A percentile compares a stretch with the other conserved stretches of the same genome.
These are phyloP conservation scores for Laguncularia racemosa DNA, from an alignment of 345 rosid genomes.

Conservation along the genomic window DNA sequence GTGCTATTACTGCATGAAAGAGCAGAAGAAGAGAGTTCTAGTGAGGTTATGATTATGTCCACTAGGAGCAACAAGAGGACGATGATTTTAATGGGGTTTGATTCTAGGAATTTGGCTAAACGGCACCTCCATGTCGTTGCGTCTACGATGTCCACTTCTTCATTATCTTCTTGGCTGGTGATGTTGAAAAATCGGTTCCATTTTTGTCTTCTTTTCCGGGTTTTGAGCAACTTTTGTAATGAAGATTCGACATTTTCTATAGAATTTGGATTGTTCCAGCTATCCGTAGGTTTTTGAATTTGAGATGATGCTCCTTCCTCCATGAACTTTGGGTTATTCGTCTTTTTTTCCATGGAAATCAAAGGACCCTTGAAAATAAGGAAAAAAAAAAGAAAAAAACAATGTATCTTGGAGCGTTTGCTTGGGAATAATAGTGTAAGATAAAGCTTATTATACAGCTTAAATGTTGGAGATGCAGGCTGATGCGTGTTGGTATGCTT, in stretches of 20 bases:
- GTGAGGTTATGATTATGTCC: conserved; percentile 43
- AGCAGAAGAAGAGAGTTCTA: conserved; percentile 53
- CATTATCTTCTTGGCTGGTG: neutral
- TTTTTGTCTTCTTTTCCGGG: conserved; percentile 36
- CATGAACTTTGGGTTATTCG: too few species aligned
- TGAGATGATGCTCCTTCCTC: too few species aligned
- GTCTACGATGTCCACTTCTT: neutral
- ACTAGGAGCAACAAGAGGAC: conserved; percentile 40
- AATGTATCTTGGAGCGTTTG: too few species aligned
- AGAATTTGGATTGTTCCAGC: conserved; percentile 2
- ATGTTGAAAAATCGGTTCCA: conserved; percentile 33
- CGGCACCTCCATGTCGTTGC: conserved; percentile 38
- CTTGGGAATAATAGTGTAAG: too few species aligned
- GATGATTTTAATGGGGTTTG: conserved; percentile 25
- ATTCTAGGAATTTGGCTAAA: conserved; percentile 34
- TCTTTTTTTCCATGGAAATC: too few species aligned
- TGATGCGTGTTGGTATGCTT: too few species aligned
- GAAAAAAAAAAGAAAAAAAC: too few species aligned
- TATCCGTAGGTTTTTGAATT: too few species aligned
- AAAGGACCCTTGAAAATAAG: too few species aligned
- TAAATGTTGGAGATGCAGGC: too few species aligned
- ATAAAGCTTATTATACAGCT: too few species aligned
- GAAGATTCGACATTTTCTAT: conserved; percentile 36
- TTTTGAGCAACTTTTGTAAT: conserved; percentile 34
- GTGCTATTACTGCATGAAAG: conserved; percentile 20